Conservation (phyloP, 768 basidiomycete species). For the Wakefieldia striispora region DNA sequence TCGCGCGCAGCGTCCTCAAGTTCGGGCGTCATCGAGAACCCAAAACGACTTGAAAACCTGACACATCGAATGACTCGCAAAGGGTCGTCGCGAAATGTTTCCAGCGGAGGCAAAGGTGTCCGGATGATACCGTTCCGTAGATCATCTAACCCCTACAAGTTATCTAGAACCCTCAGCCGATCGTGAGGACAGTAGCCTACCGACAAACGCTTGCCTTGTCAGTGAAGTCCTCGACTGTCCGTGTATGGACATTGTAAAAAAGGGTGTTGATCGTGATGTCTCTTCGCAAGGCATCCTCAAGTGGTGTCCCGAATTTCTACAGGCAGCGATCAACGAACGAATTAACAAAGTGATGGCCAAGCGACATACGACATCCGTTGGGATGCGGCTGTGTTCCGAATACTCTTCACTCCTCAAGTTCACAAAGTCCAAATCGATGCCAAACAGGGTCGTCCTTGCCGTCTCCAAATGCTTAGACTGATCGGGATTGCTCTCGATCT, state of each 20-base stretch:
- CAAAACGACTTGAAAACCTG: slow-evolving; percentile 88
- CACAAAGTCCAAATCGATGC: slow-evolving; percentile 87
- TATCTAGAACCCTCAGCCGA: slow-evolving; percentile 9
- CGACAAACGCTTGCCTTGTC: slow-evolving; percentile 50
- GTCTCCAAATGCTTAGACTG: slow-evolving; percentile 99
- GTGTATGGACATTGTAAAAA: slow-evolving; percentile 93
- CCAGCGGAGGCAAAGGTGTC: slow-evolving; percentile 80
- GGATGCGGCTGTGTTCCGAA: slow-evolving; percentile 83
- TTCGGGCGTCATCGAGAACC: slow-evolving; percentile 72
- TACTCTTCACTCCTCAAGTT: slow-evolving; percentile 94
- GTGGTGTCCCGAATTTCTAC: slow-evolving; percentile 87
- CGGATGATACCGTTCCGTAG: slow-evolving; percentile 74
- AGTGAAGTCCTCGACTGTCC: slow-evolving; percentile 83
- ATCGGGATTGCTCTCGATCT: slow-evolving; percentile 91
- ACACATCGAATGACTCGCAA: slow-evolving; percentile 88
- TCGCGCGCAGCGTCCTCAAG: slow-evolving; percentile 62
- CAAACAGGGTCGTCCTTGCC: slow-evolving; percentile 78
- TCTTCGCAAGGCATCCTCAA: slow-evolving; percentile 85
- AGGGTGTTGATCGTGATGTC: slow-evolving; percentile 95
- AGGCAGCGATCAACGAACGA: not conserved
- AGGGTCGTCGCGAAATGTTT: slow-evolving; percentile 95
- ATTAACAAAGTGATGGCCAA: not conserved
- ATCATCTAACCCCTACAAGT: slow-evolving; percentile 77
- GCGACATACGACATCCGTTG: slow-evolving; percentile 72
- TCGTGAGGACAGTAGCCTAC: not conserved